Evolutionary conservation across 495 filamentous ascomycete species (phyloP).

Genomic region (Talaromyces nanjingensis): DNA sequence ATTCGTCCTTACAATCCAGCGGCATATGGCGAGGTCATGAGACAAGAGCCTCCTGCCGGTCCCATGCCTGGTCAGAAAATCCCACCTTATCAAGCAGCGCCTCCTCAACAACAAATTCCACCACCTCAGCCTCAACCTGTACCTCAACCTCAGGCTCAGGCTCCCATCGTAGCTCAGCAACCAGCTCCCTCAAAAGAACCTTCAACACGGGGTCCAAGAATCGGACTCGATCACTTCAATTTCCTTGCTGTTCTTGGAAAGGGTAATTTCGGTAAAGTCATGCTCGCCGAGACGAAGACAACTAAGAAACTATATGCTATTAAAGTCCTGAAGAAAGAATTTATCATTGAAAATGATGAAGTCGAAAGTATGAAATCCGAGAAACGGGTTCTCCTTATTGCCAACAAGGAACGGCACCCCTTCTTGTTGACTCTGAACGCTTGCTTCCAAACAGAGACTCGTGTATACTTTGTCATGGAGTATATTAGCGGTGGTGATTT

Average conservation of each 20-base stretch:
- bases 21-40: constrained; percentile 59
- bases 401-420: constrained; percentile 95
- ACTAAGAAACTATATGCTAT: constrained; percentile 92
- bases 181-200: constrained; percentile 38
- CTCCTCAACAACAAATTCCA: constrained; percentile 37
- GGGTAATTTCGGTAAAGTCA: constrained; percentile 99
- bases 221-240: constrained; percentile 97
- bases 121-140: constrained; percentile 18
- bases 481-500: constrained; percentile 98
- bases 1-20: constrained; percentile 67
- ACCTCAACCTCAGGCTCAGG: constrained; percentile 27
- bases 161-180: constrained; percentile 18
- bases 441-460: constrained; percentile 98
- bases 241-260: constrained; percentile 98
- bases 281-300: constrained; percentile 95
- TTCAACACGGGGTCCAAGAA: constrained; percentile 63
- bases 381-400: constrained; percentile 93
- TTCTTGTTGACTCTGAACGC: constrained; percentile 94
- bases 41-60: constrained; percentile 28
- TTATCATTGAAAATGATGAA: constrained; percentile 99
- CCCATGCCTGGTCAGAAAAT: constrained; percentile 13
- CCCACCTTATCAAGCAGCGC: constrained; percentile 25
- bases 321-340: constrained; percentile 99
- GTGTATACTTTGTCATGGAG: constrained; percentile 99
- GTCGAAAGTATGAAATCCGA: constrained; percentile 98